Conservation (phyloP, 1,284 basidiomycete species). For the Bjerkandera adusta region DNA sequence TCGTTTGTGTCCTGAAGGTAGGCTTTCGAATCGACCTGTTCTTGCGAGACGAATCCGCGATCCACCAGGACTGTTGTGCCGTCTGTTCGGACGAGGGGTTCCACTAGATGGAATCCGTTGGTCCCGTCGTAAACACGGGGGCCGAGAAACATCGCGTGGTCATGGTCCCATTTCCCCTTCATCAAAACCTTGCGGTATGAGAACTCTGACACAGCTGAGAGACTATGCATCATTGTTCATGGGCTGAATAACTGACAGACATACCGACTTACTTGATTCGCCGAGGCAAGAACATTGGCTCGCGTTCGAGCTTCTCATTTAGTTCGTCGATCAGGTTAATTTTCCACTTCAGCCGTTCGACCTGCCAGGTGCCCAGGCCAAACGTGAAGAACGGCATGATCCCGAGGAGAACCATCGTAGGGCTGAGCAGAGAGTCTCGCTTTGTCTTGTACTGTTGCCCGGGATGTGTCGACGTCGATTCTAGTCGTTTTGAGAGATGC, state of each 20-base stretch:
- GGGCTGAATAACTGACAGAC: constrained; percentile 9
- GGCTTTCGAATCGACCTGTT: constrained; percentile 39
- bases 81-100: constrained; percentile 77
- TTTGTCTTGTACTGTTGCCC: constrained; percentile 46
- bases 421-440: constrained; percentile 58
- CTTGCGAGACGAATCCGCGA: constrained; percentile 84
- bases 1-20: constrained; percentile 45
- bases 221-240: constrained; percentile 30
- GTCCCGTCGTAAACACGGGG: constrained; percentile 88
- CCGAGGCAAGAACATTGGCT: constrained; percentile 78
- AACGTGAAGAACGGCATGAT: constrained; percentile 91
- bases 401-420: constrained; percentile 79
- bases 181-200: constrained; percentile 81
- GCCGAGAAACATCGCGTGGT: constrained; percentile 77
- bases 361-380: constrained; percentile 93
- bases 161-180: constrained; percentile 77
- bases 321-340: constrained; percentile 91
- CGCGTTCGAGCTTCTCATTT: constrained; percentile 84
- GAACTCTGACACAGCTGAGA: constrained; percentile 81
- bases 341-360: constrained; percentile 94
- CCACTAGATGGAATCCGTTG: constrained; percentile 85
- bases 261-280: constrained; percentile 77
- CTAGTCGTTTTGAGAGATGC: no score
- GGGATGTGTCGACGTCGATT: constrained; percentile 22
- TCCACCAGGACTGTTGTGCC: constrained; percentile 86